A percentile compares a stretch with the other conserved stretches of the same genome.
Evolutionary conservation across 192 early-diverging fungal species (phyloP).

Genomic region (Coemansia interrupta): DNA sequence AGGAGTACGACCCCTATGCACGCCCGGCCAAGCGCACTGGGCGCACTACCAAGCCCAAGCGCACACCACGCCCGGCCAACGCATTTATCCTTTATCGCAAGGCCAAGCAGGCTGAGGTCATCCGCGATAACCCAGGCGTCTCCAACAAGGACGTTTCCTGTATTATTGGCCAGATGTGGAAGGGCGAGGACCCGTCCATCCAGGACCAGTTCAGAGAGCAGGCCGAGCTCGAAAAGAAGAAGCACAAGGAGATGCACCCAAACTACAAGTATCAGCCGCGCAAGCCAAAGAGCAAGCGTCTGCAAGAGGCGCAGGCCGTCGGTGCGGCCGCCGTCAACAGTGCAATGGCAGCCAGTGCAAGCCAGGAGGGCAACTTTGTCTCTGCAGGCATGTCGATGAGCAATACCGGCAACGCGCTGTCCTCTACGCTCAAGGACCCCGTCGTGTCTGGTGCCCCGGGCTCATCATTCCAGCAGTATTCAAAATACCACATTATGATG

Average conservation of each 20-base stretch:
- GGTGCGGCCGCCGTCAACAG: conserved; percentile 13
- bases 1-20: conserved; percentile 45
- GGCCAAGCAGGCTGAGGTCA: conserved; percentile 55
- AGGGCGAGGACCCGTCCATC: conserved; percentile 41
- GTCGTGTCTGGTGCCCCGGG: conserved; percentile 1
- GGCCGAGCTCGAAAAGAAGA: conserved; percentile 54
- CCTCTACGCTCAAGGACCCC: conserved; percentile 36
- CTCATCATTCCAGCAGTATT: conserved; percentile 30
- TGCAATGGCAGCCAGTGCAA: conserved; percentile 18
- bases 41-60: conserved; percentile 49
- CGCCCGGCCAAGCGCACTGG: conserved; percentile 38
- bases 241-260: conserved; percentile 55
- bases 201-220: conserved; percentile 54
- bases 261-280: conserved; percentile 60
- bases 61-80: conserved; percentile 54
- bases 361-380: conserved; percentile 32
- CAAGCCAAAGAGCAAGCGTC: conserved; percentile 52
- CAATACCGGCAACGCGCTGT: conserved; percentile 15
- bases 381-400: conserved; percentile 9
- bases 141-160: conserved; percentile 58
- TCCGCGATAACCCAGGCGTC: conserved; percentile 51
- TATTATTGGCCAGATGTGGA: conserved; percentile 59
- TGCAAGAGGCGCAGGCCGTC: conserved; percentile 37
- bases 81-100: conserved; percentile 58
- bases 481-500: conserved; percentile 53